Evolutionary conservation across 2,329 filamentous ascomycete species (phyloP), one percentile per base, ranked within the genome.

Genomic region (Claviceps sp.): DNA sequence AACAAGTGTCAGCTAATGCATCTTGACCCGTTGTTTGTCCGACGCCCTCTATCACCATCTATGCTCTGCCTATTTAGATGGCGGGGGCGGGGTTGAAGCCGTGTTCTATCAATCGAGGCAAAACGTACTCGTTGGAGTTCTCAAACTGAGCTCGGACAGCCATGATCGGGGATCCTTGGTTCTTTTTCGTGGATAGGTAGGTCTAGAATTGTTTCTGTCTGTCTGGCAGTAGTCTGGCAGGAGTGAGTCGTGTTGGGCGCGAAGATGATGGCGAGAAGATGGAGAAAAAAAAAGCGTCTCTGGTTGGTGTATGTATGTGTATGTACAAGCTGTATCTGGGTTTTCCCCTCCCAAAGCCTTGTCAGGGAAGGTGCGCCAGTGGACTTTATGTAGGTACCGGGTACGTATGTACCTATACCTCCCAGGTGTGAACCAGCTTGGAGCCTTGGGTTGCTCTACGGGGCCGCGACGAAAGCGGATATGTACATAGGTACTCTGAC

Each of bases 41-140:
- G 39, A 17, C 39, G 11, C 17, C 20, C 39, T 20, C 13, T 20
- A 9, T 20, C 29, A 11, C 16, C n/a, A 22, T 48, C 16, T 40
- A 16, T 17, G 23, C 36, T 48, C 16, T 36, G 5, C 39, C n/a
- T 17, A 34, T 26, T 42, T 38, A 14, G 11, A 57, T 60, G 49
- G 60, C 55, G 60, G 57, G 60, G 58, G 60, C 55, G 60, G 57
- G 57, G 60, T 61, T 26, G 47, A 46, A 6, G 44, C 36, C 26
- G 29, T 17, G 42, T 44, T 50, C 29, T 42, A 50, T 26, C 22
- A 17, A n/a, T 49, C n/a, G n/a, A 16, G 26, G 23, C 14, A 36
- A 36, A 29, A 73, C 83, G 66, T 75, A 91, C 86, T 93, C 87
- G 74, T 91, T 91, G 63, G 86, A 91, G 74, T 90, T 91, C 72